phyloP scores from a whole-genome alignment of 2,329 filamentous ascomycete genomes.

The Geoglossum cookeanum region DNA sequence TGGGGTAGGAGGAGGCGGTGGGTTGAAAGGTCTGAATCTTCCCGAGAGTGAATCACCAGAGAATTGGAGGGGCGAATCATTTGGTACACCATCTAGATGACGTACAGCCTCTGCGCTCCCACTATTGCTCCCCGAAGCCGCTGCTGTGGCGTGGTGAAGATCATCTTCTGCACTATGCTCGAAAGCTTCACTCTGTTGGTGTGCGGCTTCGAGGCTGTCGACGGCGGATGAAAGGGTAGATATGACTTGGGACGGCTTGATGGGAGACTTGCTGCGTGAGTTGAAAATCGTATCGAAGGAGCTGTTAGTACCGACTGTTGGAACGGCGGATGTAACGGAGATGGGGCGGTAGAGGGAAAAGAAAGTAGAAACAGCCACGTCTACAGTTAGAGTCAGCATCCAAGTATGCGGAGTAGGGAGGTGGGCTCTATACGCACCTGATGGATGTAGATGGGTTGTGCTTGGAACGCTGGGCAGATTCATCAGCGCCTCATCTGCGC shows the following conservation, averaged over 20 bases:
- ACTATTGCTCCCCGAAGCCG: conserved; percentile 13
- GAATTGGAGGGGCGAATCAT: conserved; percentile 36
- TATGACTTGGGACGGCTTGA: conserved; percentile 37
- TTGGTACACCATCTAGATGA: conserved; percentile 26
- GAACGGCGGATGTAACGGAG: conserved; percentile 67
- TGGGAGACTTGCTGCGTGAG: conserved; percentile 28
- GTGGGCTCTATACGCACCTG: conserved; percentile 30
- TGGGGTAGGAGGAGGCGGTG: conserved; percentile 55
- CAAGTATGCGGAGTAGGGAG: background rate
- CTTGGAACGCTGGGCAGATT: conserved; percentile 56
- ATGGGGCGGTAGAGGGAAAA: conserved; percentile 93
- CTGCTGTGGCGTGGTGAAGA: conserved; percentile 15
- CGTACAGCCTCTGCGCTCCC: conserved; percentile 15
- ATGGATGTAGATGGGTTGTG: conserved; percentile 50
- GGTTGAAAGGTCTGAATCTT: conserved; percentile 61
- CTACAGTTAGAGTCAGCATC: conserved; percentile 28
- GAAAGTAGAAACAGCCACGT: conserved; percentile 75
- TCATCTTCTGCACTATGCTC: conserved; percentile 14
- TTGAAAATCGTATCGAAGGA: conserved; percentile 75
- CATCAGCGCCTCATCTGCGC: conserved; percentile 26
- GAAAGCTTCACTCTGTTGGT: conserved; percentile 5
- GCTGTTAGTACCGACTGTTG: conserved; percentile 48
- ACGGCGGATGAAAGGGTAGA: conserved; percentile 44
- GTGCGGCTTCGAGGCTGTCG: conserved; percentile 36
- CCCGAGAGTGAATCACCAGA: conserved; percentile 43